Conservation (phyloP, 306 rosid genomes). For the Purshia tridentata region DNA sequence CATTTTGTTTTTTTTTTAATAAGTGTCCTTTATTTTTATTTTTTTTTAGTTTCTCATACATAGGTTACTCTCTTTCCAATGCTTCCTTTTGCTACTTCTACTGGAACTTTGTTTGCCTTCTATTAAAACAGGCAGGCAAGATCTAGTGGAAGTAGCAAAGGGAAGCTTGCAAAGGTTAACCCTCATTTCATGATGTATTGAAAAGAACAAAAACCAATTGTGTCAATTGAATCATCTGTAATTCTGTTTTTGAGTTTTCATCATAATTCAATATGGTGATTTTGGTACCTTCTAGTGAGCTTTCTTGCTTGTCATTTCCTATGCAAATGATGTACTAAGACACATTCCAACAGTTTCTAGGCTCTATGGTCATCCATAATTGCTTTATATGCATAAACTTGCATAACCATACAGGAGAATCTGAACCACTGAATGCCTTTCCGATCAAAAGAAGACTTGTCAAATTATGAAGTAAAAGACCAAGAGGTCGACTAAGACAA, state of each 20-base stretch:
- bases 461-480: too few relatives aligned
- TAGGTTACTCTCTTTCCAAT: slow-evolving; percentile 32
- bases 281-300: not conserved
- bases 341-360: too few relatives aligned
- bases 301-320: not conserved
- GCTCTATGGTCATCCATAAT: too few relatives aligned
- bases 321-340: too few relatives aligned
- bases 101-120: slow-evolving; percentile 72
- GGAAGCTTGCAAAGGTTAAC: slow-evolving; percentile 68
- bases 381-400: too few relatives aligned
- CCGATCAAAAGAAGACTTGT: too few relatives aligned
- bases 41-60: slow-evolving; percentile 14
- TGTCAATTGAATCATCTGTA: slow-evolving; percentile 4
- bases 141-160: slow-evolving; percentile 99
- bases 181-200: slow-evolving; percentile 32
- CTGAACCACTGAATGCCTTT: too few relatives aligned
- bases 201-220: not conserved
- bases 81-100: slow-evolving; percentile 99
- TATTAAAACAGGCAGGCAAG: slow-evolving; percentile 52
- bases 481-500: too few relatives aligned
- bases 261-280: not conserved
- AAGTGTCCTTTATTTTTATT: slow-evolving; percentile 4
- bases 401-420: too few relatives aligned
- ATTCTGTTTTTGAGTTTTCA: not conserved
- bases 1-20: slow-evolving; percentile 6